phyloP scores from a whole-genome alignment of 129 eudicot genomes.

The Centella asiatica region DNA sequence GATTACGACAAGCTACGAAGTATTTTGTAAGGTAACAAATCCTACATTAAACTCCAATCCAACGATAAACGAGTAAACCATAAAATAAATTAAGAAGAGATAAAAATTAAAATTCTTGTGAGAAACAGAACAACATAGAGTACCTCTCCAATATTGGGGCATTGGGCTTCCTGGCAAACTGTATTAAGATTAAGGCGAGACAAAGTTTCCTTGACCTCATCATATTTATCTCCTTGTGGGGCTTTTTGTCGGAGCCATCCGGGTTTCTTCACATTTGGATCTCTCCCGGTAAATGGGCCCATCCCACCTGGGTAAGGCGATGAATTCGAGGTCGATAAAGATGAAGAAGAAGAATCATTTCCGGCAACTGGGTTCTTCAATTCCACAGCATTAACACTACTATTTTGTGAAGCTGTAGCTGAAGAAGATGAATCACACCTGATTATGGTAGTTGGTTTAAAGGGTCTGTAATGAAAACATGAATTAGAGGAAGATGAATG shows the following conservation, averaged over 20 bases:
- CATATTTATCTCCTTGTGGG: conserved; percentile 72
- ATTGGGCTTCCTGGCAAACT: conserved; percentile 95
- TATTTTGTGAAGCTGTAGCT: neutral
- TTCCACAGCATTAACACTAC: neutral
- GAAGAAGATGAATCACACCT: conserved; percentile 10
- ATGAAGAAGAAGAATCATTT: neutral
- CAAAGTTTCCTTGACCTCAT: conserved; percentile 73
- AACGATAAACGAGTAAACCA: no score
- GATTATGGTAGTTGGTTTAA: neutral
- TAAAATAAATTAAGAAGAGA: no score
- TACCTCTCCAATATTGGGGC: conserved; percentile 96
- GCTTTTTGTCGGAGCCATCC: conserved; percentile 91
- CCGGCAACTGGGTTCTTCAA: neutral
- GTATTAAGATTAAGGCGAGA: conserved; percentile 69
- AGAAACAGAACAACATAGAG: no score
- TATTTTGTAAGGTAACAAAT: no score
- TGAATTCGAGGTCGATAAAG: conserved; percentile 1
- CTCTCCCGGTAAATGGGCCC: conserved; percentile 82
- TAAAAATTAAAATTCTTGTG: no score
- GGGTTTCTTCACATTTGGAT: conserved; percentile 82
- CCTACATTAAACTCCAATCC: no score
- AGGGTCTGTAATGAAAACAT: neutral
- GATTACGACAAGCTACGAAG: no score
- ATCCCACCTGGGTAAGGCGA: conserved; percentile 57
- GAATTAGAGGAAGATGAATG: neutral